phyloP scores from a whole-genome alignment of 768 basidiomycete genomes.

The Collybia nuda region DNA sequence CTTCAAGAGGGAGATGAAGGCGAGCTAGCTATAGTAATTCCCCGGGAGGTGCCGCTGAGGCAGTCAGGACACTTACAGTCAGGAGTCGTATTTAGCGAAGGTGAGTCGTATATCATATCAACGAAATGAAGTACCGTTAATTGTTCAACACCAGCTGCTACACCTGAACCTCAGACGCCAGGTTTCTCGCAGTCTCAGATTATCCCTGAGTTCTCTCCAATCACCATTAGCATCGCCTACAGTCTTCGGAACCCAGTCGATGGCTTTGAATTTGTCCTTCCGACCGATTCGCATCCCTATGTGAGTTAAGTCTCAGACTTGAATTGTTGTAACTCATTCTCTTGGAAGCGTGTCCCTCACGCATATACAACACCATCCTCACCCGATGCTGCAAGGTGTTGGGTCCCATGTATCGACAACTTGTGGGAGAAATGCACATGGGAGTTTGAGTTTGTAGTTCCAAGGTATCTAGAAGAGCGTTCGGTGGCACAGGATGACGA shows the following conservation, averaged over 20 bases:
- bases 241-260: conserved; percentile 80
- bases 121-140: background rate
- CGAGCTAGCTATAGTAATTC: conserved; percentile 88
- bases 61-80: conserved; percentile 49
- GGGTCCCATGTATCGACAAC: conserved; percentile 97
- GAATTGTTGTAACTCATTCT: conserved; percentile 11
- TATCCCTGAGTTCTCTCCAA: conserved; percentile 70
- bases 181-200: conserved; percentile 31
- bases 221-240: conserved; percentile 76
- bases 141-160: conserved; percentile 48
- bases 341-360: conserved; percentile 81
- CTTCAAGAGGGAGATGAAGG: conserved; percentile 92
- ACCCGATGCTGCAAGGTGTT: conserved; percentile 91
- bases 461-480: conserved; percentile 73
- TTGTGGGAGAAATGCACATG: conserved; percentile 97
- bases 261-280: conserved; percentile 82
- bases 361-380: conserved; percentile 87
- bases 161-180: conserved; percentile 82
- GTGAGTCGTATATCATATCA: conserved; percentile 31
- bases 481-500: conserved; percentile 42
- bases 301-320: conserved; percentile 45
- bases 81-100: conserved; percentile 53
- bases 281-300: conserved; percentile 80
- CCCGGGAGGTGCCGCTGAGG: conserved; percentile 66
- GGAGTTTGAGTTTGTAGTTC: conserved; percentile 97